These are phyloP conservation scores for Kernera saxatilis DNA, from an alignment of 345 rosid genomes.

Conservation along the genomic window DNA sequence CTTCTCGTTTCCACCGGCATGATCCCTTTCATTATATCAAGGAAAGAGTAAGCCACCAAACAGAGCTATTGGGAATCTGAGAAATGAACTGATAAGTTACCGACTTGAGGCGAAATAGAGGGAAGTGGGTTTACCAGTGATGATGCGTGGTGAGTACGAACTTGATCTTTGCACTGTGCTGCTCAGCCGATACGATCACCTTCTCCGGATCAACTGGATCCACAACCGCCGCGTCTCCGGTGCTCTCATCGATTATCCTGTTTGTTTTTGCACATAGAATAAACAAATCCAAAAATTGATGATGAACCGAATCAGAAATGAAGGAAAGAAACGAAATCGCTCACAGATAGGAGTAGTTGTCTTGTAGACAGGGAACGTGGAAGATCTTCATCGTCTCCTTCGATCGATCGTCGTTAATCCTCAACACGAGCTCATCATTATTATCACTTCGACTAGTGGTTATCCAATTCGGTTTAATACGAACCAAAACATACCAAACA, in stretches of 20 bases:
- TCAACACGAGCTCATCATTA: neutral
- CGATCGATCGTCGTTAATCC: conserved; percentile 3
- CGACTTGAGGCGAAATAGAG: neutral
- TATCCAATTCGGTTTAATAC: conserved; percentile 1
- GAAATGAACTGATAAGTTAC: neutral
- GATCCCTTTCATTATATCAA: conserved; percentile 84
- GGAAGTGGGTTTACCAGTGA: conserved; percentile 54
- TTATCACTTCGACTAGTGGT: neutral
- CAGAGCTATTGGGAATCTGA: neutral
- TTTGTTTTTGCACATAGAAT: neutral
- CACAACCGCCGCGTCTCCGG: conserved; percentile 85
- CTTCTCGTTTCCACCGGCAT: conserved; percentile 87
- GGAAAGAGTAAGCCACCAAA: neutral
- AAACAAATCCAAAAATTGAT: neutral
- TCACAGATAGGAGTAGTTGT: conserved; percentile 88
- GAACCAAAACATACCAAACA: neutral
- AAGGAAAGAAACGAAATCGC: neutral
- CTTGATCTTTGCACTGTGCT: conserved; percentile 49
- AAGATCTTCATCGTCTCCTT: conserved; percentile 52
- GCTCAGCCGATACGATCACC: conserved; percentile 45
- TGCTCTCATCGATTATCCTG: conserved; percentile 74
- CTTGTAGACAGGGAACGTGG: conserved; percentile 72
- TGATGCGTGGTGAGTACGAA: conserved; percentile 87
- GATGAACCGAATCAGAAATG: neutral
- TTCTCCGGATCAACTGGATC: conserved; percentile 91